Base-by-base conservation (phyloP, 805 yeast species). In the Metschnikowia peoriensis region DNA sequence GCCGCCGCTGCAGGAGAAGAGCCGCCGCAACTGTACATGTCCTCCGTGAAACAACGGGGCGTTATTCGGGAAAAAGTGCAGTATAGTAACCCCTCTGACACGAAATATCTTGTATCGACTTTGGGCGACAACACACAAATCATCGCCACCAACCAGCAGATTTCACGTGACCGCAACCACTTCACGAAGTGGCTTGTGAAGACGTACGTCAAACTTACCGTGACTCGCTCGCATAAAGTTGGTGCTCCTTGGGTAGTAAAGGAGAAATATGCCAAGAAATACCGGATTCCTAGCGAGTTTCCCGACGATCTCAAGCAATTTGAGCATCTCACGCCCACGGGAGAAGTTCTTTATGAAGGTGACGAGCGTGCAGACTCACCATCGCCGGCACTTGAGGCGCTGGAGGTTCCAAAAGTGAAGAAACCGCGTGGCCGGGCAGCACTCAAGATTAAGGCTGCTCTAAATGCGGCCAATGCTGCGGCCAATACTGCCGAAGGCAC, bases 161-260 rank as follows among this genome's bases (percentile, higher is more conserved):
- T 94, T 22, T 74, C 86, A 35, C 78, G 99, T 58, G 97, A 93
- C 64, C 78, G 97, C 54, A 86, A 86, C 55, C 79, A 86, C 49
- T 92, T 91, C 72, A 92, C 97, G 9, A 94, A 93, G 68, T 86
- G 92, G 82, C 79, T 88, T 49, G 87, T 94, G 38, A 88, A 92
- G 66, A 86, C 97, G n/a, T 85, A 94, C 66, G 78, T 92, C 65
- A 88, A 92, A 69, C 78, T 88, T 66, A 80, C 89, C 43, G 79
- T 89, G 65, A 77, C 87, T 7, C 82, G 96, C 51, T 88, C 92
- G 1, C 79, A 86, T 50, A 89, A 88, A 76, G 76, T 85, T 41
- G 97, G 98, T 3, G 93, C 97, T 2, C 98, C 98, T 2, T 94
- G 98, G 98, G 84, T 93, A 17, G 94, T 94, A 14, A 88, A 86